A percentile compares a stretch with the other conserved stretches of the same genome.
Evolutionary conservation across 108 stramenopile genomes (phyloP).

Genomic region (Schizochytrium sp.): DNA sequence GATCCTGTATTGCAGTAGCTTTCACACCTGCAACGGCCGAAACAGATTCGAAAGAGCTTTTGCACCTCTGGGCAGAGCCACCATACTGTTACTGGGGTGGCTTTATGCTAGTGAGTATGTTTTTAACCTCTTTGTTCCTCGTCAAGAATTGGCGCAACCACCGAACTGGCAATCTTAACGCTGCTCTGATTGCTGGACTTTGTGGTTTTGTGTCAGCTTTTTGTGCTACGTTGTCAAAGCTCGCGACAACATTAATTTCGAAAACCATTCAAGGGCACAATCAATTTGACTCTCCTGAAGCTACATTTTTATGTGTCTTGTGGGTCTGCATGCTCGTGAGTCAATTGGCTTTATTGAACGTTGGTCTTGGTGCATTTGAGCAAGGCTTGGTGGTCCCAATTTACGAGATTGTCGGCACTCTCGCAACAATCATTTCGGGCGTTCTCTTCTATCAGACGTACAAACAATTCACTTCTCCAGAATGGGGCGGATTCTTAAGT

Average conservation of each 20-base stretch:
- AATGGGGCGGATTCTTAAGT: not conserved
- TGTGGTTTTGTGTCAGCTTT: conserved; percentile 51
- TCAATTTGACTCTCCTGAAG: conserved; percentile 19
- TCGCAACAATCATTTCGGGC: conserved; percentile 31
- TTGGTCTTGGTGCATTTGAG: conserved; percentile 50
- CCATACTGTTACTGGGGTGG: conserved; percentile 57
- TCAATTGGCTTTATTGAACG: conserved; percentile 28
- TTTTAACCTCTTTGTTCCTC: conserved; percentile 13
- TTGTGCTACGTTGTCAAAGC: conserved; percentile 53
- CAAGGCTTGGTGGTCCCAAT: conserved; percentile 53
- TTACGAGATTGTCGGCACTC: conserved; percentile 54
- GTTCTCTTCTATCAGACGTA: conserved; percentile 48
- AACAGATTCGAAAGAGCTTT: not conserved
- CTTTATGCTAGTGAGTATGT: conserved; percentile 38
- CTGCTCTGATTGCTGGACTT: conserved; percentile 56
- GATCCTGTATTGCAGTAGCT: not conserved
- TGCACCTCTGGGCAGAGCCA: conserved; percentile 1
- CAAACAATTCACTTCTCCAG: not conserved
- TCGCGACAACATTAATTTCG: conserved; percentile 54
- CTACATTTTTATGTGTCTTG: not conserved
- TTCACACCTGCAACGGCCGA: not conserved
- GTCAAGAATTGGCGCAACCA: conserved; percentile 59
- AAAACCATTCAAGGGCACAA: conserved; percentile 40
- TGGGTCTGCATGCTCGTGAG: conserved; percentile 44
- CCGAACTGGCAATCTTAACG: conserved; percentile 36